These are phyloP conservation scores for Colletotrichum limetticola DNA, from an alignment of 2,329 filamentous ascomycete species.

Conservation along the genomic window DNA sequence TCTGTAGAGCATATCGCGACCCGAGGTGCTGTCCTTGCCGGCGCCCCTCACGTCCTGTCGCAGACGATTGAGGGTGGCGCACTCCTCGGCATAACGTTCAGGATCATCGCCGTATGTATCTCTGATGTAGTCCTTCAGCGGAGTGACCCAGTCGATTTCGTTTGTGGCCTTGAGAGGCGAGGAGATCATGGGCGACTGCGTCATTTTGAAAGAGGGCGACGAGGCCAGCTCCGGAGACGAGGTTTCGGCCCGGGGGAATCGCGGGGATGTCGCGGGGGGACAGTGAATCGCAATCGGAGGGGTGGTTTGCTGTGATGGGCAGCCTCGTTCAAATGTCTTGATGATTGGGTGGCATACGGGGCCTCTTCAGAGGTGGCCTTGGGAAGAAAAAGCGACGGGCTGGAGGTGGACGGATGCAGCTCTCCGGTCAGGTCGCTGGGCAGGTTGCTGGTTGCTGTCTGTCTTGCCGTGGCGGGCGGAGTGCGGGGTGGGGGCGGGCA, in stretches of 20 bases:
- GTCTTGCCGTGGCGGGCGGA: constrained; percentile 22
- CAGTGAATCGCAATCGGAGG: constrained; percentile 18
- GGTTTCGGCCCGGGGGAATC: constrained; percentile 10
- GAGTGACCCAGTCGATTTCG: constrained; percentile 97
- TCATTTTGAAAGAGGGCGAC: constrained; percentile 60
- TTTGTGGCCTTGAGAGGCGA: constrained; percentile 93
- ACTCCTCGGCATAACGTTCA: constrained; percentile 95
- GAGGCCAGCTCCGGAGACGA: constrained; percentile 2
- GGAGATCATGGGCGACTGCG: constrained; percentile 94
- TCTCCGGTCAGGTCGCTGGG: constrained; percentile 19
- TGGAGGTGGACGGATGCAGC: constrained; percentile 29
- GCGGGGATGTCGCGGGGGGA: constrained; percentile 3
- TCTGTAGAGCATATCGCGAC: constrained; percentile 91
- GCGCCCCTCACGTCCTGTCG: constrained; percentile 98
- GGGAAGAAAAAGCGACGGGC: constrained; percentile 15
- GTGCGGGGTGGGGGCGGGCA: constrained; percentile 32
- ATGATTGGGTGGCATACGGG: constrained; percentile 32
- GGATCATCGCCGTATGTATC: constrained; percentile 96
- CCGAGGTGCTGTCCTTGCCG: constrained; percentile 94
- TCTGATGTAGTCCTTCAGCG: constrained; percentile 92
- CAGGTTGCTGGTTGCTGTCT: constrained; percentile 20
- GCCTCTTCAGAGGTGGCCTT: constrained; percentile 29
- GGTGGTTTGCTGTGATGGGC: constrained; percentile 3
- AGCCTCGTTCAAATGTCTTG: constrained; percentile 31
- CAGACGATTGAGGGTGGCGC: constrained; percentile 90